A percentile compares a stretch with the other conserved stretches of the same genome.
Evolutionary conservation across 2,329 filamentous ascomycete genomes (phyloP).

Genomic region (Colletotrichum liriopes): DNA sequence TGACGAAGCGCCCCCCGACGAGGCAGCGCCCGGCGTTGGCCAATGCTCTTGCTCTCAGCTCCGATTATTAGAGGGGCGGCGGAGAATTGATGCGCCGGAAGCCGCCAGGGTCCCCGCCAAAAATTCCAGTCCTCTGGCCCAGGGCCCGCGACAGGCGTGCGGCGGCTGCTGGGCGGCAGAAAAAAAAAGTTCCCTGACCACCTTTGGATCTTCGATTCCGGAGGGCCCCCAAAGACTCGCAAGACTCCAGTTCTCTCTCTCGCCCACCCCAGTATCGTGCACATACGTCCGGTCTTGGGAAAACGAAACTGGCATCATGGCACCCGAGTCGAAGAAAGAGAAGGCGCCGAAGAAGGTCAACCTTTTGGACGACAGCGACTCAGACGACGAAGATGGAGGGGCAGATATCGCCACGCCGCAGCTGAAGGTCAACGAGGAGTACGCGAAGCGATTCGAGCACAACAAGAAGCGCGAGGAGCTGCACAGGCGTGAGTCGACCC

Average conservation of each 20-base stretch:
- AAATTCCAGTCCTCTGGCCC: conserved; percentile 31
- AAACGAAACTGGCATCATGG: conserved; percentile 19
- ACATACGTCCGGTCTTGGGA: neutral
- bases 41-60: conserved; percentile 39
- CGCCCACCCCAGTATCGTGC: neutral
- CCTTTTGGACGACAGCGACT: conserved; percentile 71
- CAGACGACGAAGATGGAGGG: conserved; percentile 62
- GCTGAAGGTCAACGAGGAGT: conserved; percentile 92
- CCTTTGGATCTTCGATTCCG: conserved; percentile 27
- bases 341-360: conserved; percentile 59
- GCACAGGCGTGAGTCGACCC: conserved; percentile 71
- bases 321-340: conserved; percentile 25
- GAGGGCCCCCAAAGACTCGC: conserved; percentile 13
- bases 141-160: conserved; percentile 31
- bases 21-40: conserved; percentile 33
- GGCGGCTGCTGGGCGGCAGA: conserved; percentile 36
- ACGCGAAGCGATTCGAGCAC: conserved; percentile 90
- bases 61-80: conserved; percentile 22
- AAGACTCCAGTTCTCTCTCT: conserved; percentile 4
- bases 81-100: conserved; percentile 37
- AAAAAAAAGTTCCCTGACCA: conserved; percentile 44
- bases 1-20: conserved; percentile 46
- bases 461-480: conserved; percentile 97
- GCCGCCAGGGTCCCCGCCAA: conserved; percentile 43
- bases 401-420: conserved; percentile 53